Evolutionary conservation across 1,284 basidiomycete genomes (phyloP).

Genomic region (Austroboletus sp.): DNA sequence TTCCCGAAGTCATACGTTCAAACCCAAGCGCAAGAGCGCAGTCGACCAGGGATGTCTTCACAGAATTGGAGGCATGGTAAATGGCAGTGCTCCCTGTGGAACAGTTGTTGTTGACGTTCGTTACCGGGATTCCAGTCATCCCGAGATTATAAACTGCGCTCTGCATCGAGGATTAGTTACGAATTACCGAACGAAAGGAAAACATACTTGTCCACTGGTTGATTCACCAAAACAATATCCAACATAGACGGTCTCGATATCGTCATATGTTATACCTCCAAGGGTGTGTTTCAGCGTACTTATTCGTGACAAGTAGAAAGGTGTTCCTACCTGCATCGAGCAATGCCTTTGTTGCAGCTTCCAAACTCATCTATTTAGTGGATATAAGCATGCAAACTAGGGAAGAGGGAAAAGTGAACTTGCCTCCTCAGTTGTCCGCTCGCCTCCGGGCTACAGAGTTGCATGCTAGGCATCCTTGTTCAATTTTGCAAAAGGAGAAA

Average conservation of each 20-base stretch:
- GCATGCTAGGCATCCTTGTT: too few species aligned
- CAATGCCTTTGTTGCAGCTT: slow-evolving; percentile 78
- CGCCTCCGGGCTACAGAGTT: slow-evolving; percentile 49
- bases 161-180: slow-evolving; percentile 34
- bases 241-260: slow-evolving; percentile 64
- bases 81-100: slow-evolving; percentile 71
- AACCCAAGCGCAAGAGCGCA: slow-evolving; percentile 83
- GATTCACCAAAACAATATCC: slow-evolving; percentile 76
- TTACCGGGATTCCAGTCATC: slow-evolving; percentile 76
- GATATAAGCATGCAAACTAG: background rate
- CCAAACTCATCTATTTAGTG: slow-evolving; percentile 60
- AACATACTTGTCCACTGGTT: slow-evolving; percentile 65
- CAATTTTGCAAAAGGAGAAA: too few species aligned
- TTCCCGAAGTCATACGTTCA: slow-evolving; percentile 78
- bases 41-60: slow-evolving; percentile 64
- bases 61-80: slow-evolving; percentile 59
- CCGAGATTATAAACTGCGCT: slow-evolving; percentile 78
- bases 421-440: slow-evolving; percentile 62
- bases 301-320: background rate
- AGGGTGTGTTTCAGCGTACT: background rate
- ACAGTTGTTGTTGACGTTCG: slow-evolving; percentile 83
- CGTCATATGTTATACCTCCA: slow-evolving; percentile 73
- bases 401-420: slow-evolving; percentile 15
- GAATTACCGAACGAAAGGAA: too few species aligned
- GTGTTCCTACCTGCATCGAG: slow-evolving; percentile 63